Conservation (phyloP, 441 rosid genomes). For the Eruca vesicaria region DNA sequence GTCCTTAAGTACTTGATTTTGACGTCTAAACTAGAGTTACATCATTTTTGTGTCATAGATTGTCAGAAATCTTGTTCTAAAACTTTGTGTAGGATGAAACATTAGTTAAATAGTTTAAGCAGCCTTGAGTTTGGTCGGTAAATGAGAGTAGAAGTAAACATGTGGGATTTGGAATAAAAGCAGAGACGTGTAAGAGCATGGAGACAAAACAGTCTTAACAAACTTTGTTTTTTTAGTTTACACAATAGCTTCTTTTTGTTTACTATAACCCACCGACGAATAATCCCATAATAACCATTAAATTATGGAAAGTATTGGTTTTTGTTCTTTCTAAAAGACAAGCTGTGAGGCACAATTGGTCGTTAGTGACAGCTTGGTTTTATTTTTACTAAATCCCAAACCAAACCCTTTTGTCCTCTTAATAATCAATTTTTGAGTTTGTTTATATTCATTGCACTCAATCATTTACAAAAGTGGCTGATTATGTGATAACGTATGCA, state of each 20-base stretch:
- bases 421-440: background rate
- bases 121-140: conserved; percentile 1
- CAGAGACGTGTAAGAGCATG: conserved; percentile 9
- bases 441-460: conserved; percentile 5
- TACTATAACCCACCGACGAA: conserved; percentile 21
- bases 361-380: conserved; percentile 15
- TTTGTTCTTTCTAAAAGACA: conserved; percentile 1
- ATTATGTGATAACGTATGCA: conserved; percentile 25
- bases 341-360: conserved; percentile 24
- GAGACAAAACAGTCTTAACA: conserved; percentile 18
- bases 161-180: conserved; percentile 29
- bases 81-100: background rate
- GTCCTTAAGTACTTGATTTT: background rate
- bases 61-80: background rate
- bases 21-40: conserved; percentile 7
- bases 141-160: conserved; percentile 22
- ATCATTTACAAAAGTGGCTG: background rate
- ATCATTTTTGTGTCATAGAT: conserved; percentile 3
- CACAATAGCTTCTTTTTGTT: background rate
- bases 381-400: conserved; percentile 20
- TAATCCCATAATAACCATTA: background rate
- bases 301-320: background rate
- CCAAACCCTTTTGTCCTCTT: background rate
- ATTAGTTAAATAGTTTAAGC: conserved; percentile 13
- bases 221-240: background rate